phyloP scores from a whole-genome alignment of 176 grass and related monocot genomes.

The Poa pratensis region DNA sequence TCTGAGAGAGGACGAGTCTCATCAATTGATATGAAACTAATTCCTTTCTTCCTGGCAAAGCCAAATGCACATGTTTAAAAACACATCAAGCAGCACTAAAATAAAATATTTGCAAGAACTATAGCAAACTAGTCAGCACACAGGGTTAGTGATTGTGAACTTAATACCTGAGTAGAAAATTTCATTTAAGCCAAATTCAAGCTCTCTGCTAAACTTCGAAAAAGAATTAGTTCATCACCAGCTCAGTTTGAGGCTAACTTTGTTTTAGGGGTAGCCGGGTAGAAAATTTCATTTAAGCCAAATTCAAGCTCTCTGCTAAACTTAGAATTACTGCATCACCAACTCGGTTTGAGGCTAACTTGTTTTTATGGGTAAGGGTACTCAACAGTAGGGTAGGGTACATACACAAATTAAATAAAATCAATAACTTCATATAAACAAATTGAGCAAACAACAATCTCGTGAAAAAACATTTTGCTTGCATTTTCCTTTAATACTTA shows the following conservation, averaged over 20 bases:
- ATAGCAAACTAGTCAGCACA: not conserved
- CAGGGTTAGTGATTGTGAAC: not conserved
- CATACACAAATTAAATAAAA: not conserved
- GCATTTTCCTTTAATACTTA: not conserved
- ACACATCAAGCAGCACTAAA: not conserved
- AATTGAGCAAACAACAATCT: not conserved
- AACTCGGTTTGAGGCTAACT: not conserved
- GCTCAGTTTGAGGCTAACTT: not conserved
- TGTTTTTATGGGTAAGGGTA: not conserved
- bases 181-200: constrained; percentile 7
- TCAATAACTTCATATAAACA: not conserved
- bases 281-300: not conserved
- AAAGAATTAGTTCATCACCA: not conserved
- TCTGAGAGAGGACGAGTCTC: constrained; percentile 61
- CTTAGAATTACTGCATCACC: not conserved
- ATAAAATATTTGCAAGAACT: constrained; percentile 20
- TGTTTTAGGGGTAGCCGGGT: not conserved
- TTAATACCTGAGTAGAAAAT: not conserved
- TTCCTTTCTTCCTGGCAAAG: constrained; percentile 83
- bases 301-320: not conserved
- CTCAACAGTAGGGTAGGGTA: not conserved
- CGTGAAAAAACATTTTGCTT: constrained; percentile 11
- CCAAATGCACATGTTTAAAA: constrained; percentile 5
- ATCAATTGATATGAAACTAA: constrained; percentile 82
- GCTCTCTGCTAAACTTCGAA: not conserved